These are phyloP conservation scores for Teunomyces tritomae DNA, from an alignment of 805 yeast genomes.

Conservation along the genomic window DNA sequence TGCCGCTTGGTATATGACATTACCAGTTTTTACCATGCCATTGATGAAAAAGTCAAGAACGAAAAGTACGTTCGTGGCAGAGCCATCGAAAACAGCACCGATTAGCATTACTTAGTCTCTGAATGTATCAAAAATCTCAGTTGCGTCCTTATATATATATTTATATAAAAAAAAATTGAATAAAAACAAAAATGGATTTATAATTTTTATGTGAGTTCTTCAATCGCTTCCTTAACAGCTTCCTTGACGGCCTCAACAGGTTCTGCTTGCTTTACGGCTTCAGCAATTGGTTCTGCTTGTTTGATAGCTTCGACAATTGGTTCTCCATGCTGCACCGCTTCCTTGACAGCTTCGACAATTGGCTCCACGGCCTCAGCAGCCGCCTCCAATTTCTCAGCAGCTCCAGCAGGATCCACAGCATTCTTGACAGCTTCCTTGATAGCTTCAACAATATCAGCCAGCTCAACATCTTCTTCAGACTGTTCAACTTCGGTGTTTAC, in stretches of 20 bases:
- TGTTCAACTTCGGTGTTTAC: background rate
- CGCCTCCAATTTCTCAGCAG: slow-evolving; percentile 9
- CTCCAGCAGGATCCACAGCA: slow-evolving; percentile 8
- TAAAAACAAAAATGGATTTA: background rate
- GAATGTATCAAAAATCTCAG: too few relatives aligned
- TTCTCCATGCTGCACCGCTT: slow-evolving; percentile 7
- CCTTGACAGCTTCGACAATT: slow-evolving; percentile 10
- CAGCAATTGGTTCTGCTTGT: slow-evolving; percentile 6
- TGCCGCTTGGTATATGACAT: background rate
- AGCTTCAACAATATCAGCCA: slow-evolving; percentile 4
- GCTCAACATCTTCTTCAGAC: slow-evolving; percentile 5
- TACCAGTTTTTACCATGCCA: slow-evolving; percentile 10
- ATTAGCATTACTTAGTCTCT: background rate
- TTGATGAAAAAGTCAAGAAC: slow-evolving; percentile 51
- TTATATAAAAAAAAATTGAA: too few relatives aligned
- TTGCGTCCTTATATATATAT: slow-evolving; percentile 1
- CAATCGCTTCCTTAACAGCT: background rate
- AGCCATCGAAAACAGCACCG: slow-evolving; percentile 43
- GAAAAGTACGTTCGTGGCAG: slow-evolving; percentile 58
- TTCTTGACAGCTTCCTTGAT: slow-evolving; percentile 5
- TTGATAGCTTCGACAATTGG: slow-evolving; percentile 3
- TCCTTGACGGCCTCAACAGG: slow-evolving; percentile 6
- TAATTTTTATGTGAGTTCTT: background rate
- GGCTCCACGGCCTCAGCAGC: background rate
- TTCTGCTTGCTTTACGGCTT: slow-evolving; percentile 9